Evolutionary conservation across 306 rosid species (phyloP), one percentile per base, ranked within the genome.

Genomic region (Hippophae gyantsensis): DNA sequence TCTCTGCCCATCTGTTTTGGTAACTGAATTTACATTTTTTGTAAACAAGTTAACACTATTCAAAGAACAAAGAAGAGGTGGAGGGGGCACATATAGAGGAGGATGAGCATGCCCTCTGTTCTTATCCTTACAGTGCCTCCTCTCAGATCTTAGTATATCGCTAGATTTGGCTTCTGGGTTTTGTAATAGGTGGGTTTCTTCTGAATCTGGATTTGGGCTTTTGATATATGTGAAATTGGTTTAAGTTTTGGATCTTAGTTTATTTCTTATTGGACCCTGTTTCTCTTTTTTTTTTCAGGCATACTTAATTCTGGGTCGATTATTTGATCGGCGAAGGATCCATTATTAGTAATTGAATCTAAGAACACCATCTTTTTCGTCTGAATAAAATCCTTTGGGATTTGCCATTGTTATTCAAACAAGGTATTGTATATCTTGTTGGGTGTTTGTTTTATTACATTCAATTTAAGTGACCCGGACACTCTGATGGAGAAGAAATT

Each of bases 321-420:
- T 78, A 49, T 65, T 81, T 87, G 92, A 66, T 85, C 82, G 86
- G 76, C 65, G 77, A 74, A 79, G 80, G 98, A 90, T 90, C 94
- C 78, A 78, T 73, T 69, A 81, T 76, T 61, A 54, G 23, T 64
- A 72, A 81, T 79, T 87, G 81, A 81, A 79, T 87, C 79, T 67
- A 59, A 60, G 66, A 72, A 72, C 76, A 69, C 74, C 71, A 32
- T 69, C 63, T 70, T 58, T 67, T 72, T 10, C 82, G 71, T 78
- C 81, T 73, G 73, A 74, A 61, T 48, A 74, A 76, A 48, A 64
- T 66, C 81, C 77, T 79, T 72, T 64, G 58, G 62, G 76, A 58
- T 78, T 79, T 60, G 55, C 70, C 66, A 60, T 68, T 65, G 66
- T 55, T 61, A 62, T 67, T 63, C 56, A 25, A 67, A 58, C 13